Evolutionary conservation across 1,139 yeast species (phyloP).

Genomic region (Yamadazyma dendronema): DNA sequence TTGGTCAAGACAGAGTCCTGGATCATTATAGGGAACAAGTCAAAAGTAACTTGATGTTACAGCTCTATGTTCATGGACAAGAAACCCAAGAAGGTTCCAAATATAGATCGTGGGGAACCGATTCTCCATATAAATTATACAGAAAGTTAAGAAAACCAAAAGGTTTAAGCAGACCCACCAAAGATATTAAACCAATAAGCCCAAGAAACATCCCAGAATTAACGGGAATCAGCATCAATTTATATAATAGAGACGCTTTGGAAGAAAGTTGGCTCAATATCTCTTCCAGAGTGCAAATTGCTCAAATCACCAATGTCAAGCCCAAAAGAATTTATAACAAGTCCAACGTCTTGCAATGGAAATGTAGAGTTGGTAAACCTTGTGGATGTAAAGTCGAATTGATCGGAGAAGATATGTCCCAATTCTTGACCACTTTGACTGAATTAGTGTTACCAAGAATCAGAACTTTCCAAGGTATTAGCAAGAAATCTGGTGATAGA

Average conservation of each 20-base stretch:
- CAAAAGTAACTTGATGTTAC: constrained; percentile 73
- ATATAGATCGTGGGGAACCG: constrained; percentile 81
- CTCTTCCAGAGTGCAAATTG: constrained; percentile 76
- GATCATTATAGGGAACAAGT: constrained; percentile 76
- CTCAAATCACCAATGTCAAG: constrained; percentile 90
- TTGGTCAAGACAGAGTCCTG: constrained; percentile 74
- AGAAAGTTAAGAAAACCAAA: constrained; percentile 68
- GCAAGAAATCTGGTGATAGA: constrained; percentile 75
- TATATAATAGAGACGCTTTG: constrained; percentile 75
- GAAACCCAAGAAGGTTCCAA: constrained; percentile 60
- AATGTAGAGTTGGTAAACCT: constrained; percentile 80
- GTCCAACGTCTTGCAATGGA: constrained; percentile 84
- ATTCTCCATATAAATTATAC: constrained; percentile 86
- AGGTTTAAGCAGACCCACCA: constrained; percentile 67
- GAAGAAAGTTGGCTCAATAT: constrained; percentile 73
- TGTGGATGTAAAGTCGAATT: constrained; percentile 89
- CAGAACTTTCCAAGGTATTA: constrained; percentile 81
- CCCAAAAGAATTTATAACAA: constrained; percentile 73
- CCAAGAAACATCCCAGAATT: constrained; percentile 71
- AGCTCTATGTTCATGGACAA: constrained; percentile 70
- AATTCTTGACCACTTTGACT: constrained; percentile 79
- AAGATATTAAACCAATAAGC: constrained; percentile 66
- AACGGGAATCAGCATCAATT: constrained; percentile 63
- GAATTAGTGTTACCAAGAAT: constrained; percentile 93
- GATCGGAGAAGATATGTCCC: constrained; percentile 79